phyloP scores from a whole-genome alignment of 192 early-diverging fungal genomes.

The Linnemannia zychae region DNA sequence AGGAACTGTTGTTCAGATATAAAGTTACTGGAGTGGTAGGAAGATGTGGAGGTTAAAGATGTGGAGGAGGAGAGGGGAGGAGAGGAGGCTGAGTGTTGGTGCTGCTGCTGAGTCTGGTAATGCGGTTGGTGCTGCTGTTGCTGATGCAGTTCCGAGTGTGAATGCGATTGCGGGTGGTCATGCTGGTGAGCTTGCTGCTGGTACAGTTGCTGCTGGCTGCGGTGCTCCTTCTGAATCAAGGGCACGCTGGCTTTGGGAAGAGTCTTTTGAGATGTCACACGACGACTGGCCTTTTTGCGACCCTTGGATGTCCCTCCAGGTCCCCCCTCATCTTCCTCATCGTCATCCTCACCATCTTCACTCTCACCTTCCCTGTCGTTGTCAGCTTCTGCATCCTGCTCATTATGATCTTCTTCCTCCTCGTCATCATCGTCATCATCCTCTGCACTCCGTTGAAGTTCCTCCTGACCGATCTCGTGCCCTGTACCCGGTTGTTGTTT shows the following conservation, averaged over 20 bases:
- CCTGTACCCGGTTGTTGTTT: neutral
- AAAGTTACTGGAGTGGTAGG: constrained; percentile 45
- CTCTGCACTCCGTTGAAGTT: neutral
- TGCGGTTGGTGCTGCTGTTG: constrained; percentile 7
- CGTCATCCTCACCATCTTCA: constrained; percentile 8
- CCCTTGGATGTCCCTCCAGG: constrained; percentile 2
- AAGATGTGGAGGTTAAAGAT: constrained; percentile 7
- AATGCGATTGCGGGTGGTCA: neutral
- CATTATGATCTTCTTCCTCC: neutral
- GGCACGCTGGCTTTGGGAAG: neutral
- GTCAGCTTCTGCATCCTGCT: neutral
- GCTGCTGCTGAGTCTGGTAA: constrained; percentile 8
- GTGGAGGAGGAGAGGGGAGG: constrained; percentile 13
- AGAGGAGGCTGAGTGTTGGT: neutral
- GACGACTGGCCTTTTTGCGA: neutral
- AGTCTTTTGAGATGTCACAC: constrained; percentile 2
- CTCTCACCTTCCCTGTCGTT: neutral
- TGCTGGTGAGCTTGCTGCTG: neutral
- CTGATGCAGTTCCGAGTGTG: neutral
- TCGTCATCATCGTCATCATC: constrained; percentile 26
- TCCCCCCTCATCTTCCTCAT: neutral
- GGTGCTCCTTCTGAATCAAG: neutral
- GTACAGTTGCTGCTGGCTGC: neutral
- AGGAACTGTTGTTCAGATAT: constrained; percentile 62
- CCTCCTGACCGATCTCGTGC: neutral